Percentiles rank a stretch among this genome's conserved stretches.
Conservation (phyloP, 805 yeast species). For the Candida ponderosae region DNA sequence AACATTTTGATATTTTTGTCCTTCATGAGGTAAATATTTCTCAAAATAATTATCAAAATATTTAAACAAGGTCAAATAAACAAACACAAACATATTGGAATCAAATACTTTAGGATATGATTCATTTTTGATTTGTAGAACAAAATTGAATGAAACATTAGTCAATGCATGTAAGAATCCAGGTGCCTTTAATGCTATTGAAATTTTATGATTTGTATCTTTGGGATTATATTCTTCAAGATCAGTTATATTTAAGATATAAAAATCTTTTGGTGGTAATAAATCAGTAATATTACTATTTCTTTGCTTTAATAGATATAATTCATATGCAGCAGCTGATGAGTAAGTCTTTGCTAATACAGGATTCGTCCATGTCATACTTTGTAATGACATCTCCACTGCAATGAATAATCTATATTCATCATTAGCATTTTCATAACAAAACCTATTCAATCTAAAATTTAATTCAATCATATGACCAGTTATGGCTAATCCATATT, state of each 20-base stretch:
- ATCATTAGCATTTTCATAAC: not conserved
- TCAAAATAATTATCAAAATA: conserved; percentile 7
- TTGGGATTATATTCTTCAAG: not conserved
- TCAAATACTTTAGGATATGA: not conserved
- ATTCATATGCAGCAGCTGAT: not conserved
- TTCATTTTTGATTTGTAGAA: not conserved
- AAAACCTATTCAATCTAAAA: conserved; percentile 7
- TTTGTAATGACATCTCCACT: not conserved
- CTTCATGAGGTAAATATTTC: not conserved
- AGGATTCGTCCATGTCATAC: not conserved
- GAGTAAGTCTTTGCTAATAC: not conserved
- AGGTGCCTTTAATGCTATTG: not conserved
- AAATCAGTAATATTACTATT: too few species aligned
- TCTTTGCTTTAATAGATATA: not conserved
- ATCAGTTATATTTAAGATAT: not conserved
- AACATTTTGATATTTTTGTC: not conserved
- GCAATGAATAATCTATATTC: not conserved
- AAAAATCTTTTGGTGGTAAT: not conserved
- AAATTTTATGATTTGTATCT: not conserved
- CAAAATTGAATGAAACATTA: not conserved
- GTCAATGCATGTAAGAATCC: not conserved
- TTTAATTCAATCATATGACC: conserved; percentile 15
- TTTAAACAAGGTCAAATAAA: conserved; percentile 8
- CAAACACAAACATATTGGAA: conserved; percentile 7
- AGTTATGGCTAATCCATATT: conserved; percentile 13